Percentiles rank a stretch among this genome's conserved stretches.
Evolutionary conservation across 306 rosid genomes (phyloP).

Genomic region (Prunus persica): DNA sequence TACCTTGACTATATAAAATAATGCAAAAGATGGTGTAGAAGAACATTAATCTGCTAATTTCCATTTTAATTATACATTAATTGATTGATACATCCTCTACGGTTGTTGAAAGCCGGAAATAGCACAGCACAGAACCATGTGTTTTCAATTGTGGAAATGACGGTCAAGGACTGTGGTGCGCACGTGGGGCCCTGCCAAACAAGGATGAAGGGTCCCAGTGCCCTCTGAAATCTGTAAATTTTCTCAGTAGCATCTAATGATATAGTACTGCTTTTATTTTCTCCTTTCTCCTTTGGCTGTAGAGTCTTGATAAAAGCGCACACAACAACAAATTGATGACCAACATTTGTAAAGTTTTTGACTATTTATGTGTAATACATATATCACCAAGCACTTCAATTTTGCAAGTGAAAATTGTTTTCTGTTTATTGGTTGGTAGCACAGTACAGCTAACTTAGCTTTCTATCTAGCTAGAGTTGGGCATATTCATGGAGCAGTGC

Average conservation of each 20-base stretch:
- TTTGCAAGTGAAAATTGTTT: background rate
- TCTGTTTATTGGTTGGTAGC: background rate
- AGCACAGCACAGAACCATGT: background rate
- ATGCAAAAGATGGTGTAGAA: background rate
- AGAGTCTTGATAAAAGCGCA: background rate
- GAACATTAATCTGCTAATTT: background rate
- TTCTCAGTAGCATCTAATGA: background rate
- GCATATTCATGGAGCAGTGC: slow-evolving; percentile 18
- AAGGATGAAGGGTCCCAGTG: background rate
- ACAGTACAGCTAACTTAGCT: background rate
- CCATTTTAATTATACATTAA: background rate
- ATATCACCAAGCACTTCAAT: background rate
- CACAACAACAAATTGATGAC: background rate
- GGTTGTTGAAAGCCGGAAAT: background rate
- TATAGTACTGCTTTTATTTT: background rate
- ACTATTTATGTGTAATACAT: background rate
- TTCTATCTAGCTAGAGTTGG: background rate
- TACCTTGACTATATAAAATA: too few species aligned
- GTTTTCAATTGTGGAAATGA: background rate
- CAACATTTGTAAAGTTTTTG: background rate
- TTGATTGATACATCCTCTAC: background rate
- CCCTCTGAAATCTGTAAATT: background rate
- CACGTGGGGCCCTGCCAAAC: background rate
- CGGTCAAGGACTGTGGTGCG: background rate
- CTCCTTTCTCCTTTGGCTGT: background rate